These are phyloP conservation scores for Hirsutella minnesotensis DNA, from an alignment of 2,329 filamentous ascomycete genomes.

Conservation along the genomic window DNA sequence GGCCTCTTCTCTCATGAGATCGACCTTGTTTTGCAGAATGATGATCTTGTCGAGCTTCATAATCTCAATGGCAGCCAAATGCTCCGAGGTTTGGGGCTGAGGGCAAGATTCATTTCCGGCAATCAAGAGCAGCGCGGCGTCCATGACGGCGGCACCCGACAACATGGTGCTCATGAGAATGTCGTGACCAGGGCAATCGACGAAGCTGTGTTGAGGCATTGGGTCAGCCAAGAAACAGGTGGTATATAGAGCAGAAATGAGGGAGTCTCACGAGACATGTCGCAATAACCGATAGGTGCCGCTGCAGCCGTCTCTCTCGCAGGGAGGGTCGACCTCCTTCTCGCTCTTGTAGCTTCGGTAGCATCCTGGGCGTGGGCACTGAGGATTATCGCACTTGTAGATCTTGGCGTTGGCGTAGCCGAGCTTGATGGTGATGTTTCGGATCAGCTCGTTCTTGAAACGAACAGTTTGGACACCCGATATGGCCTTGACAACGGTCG, in stretches of 20 bases:
- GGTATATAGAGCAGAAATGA: background rate
- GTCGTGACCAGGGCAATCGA: slow-evolving; percentile 98
- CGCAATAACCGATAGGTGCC: slow-evolving; percentile 81
- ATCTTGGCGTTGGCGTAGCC: slow-evolving; percentile 99
- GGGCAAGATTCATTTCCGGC: slow-evolving; percentile 98
- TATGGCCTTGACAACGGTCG: slow-evolving; percentile 97
- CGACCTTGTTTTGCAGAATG: slow-evolving; percentile 99
- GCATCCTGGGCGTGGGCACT: slow-evolving; percentile 88
- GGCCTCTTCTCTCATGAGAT: slow-evolving; percentile 92
- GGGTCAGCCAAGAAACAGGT: background rate
- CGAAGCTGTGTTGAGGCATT: slow-evolving; percentile 52
- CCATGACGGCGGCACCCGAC: slow-evolving; percentile 98
- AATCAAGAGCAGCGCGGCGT: slow-evolving; percentile 89
- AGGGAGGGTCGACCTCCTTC: slow-evolving; percentile 94
- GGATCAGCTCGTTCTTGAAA: slow-evolving; percentile 99
- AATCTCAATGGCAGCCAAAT: slow-evolving; percentile 97
- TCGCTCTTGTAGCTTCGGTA: slow-evolving; percentile 97
- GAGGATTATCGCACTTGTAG: slow-evolving; percentile 90
- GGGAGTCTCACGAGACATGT: slow-evolving; percentile 71
- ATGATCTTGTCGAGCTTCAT: slow-evolving; percentile 99
- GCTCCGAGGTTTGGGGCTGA: slow-evolving; percentile 96
- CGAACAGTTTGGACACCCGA: slow-evolving; percentile 97
- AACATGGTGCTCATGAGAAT: slow-evolving; percentile 99
- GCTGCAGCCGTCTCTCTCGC: slow-evolving; percentile 81
- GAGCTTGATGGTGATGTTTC: slow-evolving; percentile 99